Evolutionary conservation across 1,284 basidiomycete species (phyloP), one percentile per base, ranked within the genome.

Genomic region (Schizopora paradoxa): DNA sequence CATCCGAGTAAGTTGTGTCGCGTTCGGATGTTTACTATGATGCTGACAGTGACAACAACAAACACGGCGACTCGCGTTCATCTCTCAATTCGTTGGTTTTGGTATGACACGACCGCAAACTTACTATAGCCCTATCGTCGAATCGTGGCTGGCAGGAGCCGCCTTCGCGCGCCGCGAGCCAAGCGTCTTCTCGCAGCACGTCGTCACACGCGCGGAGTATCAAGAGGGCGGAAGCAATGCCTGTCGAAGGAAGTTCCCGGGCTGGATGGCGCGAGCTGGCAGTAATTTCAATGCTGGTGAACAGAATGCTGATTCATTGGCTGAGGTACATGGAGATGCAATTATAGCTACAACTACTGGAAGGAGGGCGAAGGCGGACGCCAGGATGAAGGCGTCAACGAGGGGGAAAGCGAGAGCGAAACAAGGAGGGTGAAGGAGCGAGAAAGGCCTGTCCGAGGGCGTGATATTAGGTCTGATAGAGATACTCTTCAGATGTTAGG

Each of bases 131-230:
- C 82, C 91, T n/a, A 73, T 82, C 52, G 74, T 76, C 44, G 83
- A 84, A 62, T 77, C 80, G 0, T 92, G 87, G 64, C 68, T 70
- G 45, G 76, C 85, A 31, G 87, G 86, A 0, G 63, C 76, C 45
- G 66, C 69, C 6, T 77, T 91, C 53, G 76, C 79, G 18, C 36
- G 40, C 32, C 66, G 63, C 41, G 69, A 69, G 33, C 68, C 79
- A 11, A n/a, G n/a, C n/a, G 67, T 69, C 45, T 80, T 85, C 56
- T 51, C 65, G 1, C 65, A 72, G 35, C 64, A 67, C 41, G 67
- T 73, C 10, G 77, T 93, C 54, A 89, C 88, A 2, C 71, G 85
- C 29, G 77, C 76, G 41, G 90, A 94, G 59, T 95, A 92, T 65
- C 68, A 78, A 44, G 91, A 94, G 64, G 75, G 73, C 51, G 91